phyloP scores from a whole-genome alignment of 2,329 filamentous ascomycete species.

The Bipolaris bicolor region DNA sequence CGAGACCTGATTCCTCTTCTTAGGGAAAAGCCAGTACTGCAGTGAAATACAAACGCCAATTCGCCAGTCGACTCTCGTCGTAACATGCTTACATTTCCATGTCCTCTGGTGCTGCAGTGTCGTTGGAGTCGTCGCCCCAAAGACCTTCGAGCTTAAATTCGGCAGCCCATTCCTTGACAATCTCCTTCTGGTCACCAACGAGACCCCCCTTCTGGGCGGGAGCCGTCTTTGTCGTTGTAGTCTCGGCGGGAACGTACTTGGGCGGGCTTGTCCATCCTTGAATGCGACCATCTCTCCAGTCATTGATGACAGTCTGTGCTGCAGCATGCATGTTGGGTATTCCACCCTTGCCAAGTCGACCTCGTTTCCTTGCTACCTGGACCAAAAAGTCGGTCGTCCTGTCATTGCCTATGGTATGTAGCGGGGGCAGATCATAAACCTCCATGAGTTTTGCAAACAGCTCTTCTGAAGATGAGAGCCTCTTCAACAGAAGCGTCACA shows the following conservation, averaged over 20 bases:
- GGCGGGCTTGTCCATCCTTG: constrained; percentile 89
- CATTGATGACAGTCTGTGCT: constrained; percentile 91
- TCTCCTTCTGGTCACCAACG: constrained; percentile 73
- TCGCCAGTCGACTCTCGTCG: constrained; percentile 9
- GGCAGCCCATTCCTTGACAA: constrained; percentile 90
- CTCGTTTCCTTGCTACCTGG: constrained; percentile 92
- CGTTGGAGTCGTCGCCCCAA: constrained; percentile 70
- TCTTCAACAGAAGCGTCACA: constrained; percentile 80
- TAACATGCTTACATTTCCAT: constrained; percentile 41
- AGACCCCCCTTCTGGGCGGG: constrained; percentile 41
- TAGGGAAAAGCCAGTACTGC: constrained; percentile 3
- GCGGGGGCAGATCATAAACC: constrained; percentile 82
- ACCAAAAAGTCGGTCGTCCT: constrained; percentile 88
- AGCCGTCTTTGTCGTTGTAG: constrained; percentile 49
- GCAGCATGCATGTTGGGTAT: constrained; percentile 87
- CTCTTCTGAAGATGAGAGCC: constrained; percentile 73
- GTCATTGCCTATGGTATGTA: constrained; percentile 73
- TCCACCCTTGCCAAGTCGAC: constrained; percentile 84
- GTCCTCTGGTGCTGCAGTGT: constrained; percentile 44
- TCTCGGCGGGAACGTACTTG: constrained; percentile 62
- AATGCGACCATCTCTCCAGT: constrained; percentile 94
- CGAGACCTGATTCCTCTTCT: constrained; percentile 9
- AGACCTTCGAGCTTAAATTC: constrained; percentile 95
- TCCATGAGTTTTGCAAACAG: constrained; percentile 80
- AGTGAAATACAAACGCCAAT: constrained; percentile 15